These are phyloP conservation scores for Croton laevigatus DNA, from an alignment of 441 rosid genomes.

Conservation along the genomic window DNA sequence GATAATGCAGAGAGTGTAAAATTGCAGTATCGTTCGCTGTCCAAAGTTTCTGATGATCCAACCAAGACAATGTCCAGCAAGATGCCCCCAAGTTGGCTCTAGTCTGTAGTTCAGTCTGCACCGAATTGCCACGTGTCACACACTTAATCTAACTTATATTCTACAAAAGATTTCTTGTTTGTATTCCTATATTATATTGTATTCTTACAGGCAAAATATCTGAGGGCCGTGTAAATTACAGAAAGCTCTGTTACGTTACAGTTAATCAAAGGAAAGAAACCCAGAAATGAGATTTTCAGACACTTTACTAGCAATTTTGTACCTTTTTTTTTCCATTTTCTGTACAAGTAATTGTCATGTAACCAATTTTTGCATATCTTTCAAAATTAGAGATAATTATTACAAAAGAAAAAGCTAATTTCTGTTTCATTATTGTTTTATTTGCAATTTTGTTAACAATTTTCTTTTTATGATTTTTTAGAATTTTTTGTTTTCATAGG, in stretches of 20 bases:
- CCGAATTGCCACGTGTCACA: conserved; percentile 5
- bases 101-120: not conserved
- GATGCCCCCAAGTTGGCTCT: conserved; percentile 55
- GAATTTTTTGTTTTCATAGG: too few relatives aligned
- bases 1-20: conserved; percentile 97
- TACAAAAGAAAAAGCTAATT: too few relatives aligned
- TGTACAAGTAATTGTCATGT: not conserved
- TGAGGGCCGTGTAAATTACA: conserved; percentile 19
- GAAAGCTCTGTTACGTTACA: conserved; percentile 10
- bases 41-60: conserved; percentile 54
- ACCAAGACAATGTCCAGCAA: conserved; percentile 46
- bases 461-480: too few relatives aligned
- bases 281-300: conserved; percentile 12
- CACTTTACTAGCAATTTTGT: not conserved
- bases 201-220: conserved; percentile 6
- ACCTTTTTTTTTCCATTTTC: not conserved
- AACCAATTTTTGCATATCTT: not conserved
- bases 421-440: too few relatives aligned
- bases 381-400: too few relatives aligned
- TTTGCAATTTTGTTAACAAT: too few relatives aligned
- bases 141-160: conserved; percentile 12
- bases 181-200: conserved; percentile 5
- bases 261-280: conserved; percentile 14
- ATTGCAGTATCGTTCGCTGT: conserved; percentile 84
- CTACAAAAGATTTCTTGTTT: conserved; percentile 3